These are phyloP conservation scores for Isatis lusitanica DNA, from an alignment of 441 rosid genomes.

Conservation along the genomic window DNA sequence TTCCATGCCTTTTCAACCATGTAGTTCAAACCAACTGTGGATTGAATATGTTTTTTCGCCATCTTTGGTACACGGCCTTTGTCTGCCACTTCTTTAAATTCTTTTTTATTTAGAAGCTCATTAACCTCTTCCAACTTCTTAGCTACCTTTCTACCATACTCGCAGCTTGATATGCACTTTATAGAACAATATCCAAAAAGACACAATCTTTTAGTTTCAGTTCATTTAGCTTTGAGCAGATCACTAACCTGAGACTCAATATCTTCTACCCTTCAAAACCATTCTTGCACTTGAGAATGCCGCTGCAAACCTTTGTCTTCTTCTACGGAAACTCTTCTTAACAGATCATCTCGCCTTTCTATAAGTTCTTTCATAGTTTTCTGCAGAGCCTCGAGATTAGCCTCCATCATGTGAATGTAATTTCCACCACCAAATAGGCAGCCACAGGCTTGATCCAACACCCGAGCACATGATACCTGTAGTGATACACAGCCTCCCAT, in stretches of 20 bases:
- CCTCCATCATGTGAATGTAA: not conserved
- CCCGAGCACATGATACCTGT: not conserved
- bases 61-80: not conserved
- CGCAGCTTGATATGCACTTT: not conserved
- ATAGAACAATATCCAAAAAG: conserved; percentile 7
- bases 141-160: not conserved
- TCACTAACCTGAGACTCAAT: not conserved
- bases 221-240: not conserved
- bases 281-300: not conserved
- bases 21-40: not conserved
- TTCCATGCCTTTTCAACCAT: not conserved
- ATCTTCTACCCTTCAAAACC: not conserved
- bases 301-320: not conserved
- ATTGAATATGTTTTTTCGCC: not conserved
- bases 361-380: not conserved
- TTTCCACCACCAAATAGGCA: not conserved
- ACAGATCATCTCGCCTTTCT: not conserved
- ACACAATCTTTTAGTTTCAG: not conserved
- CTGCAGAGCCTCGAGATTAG: not conserved
- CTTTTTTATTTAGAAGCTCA: not conserved
- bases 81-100: not conserved
- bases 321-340: not conserved
- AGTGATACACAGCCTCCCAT: not conserved
- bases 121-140: not conserved
- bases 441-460: not conserved